Conservation (phyloP, 192 early-diverging fungal species). For the Cladochytrium replicatum region DNA sequence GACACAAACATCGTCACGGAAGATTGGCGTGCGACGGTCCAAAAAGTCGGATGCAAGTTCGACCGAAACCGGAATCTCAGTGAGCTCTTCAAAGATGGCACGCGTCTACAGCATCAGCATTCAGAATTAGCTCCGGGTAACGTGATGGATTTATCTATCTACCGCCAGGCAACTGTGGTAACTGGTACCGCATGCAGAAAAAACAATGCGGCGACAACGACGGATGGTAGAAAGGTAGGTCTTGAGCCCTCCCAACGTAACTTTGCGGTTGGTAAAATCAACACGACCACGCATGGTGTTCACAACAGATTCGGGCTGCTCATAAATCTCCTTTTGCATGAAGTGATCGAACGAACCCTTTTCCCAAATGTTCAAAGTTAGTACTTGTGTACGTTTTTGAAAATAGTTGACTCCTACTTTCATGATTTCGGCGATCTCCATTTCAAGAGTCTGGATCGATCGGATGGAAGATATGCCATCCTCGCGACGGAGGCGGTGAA, state of each 20-base stretch:
- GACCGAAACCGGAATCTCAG: slow-evolving; percentile 84
- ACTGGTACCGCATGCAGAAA: slow-evolving; percentile 92
- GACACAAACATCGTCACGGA: slow-evolving; percentile 98
- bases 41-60: slow-evolving; percentile 94
- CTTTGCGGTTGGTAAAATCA: slow-evolving; percentile 86
- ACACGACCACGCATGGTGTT: slow-evolving; percentile 99
- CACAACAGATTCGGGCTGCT: slow-evolving; percentile 97
- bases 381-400: not conserved
- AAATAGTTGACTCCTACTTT: slow-evolving; percentile 37
- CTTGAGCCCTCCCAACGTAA: slow-evolving; percentile 90
- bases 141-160: too few species aligned
- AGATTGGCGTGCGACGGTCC: slow-evolving; percentile 90
- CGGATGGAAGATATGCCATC: slow-evolving; percentile 80
- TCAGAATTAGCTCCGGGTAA: too few species aligned
- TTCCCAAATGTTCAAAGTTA: not conserved
- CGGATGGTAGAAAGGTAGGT: slow-evolving; percentile 86
- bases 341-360: slow-evolving; percentile 90
- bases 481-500: slow-evolving; percentile 95
- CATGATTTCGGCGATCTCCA: slow-evolving; percentile 96
- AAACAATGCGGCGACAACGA: slow-evolving; percentile 91
- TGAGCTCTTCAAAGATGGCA: slow-evolving; percentile 95
- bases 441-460: slow-evolving; percentile 94
- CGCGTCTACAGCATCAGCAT: slow-evolving; percentile 48
- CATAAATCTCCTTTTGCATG: slow-evolving; percentile 99
- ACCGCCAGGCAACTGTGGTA: slow-evolving; percentile 92